Evolutionary conservation across 371 early-diverging fungal species (phyloP).

Genomic region (Saksenaea vasiformis): DNA sequence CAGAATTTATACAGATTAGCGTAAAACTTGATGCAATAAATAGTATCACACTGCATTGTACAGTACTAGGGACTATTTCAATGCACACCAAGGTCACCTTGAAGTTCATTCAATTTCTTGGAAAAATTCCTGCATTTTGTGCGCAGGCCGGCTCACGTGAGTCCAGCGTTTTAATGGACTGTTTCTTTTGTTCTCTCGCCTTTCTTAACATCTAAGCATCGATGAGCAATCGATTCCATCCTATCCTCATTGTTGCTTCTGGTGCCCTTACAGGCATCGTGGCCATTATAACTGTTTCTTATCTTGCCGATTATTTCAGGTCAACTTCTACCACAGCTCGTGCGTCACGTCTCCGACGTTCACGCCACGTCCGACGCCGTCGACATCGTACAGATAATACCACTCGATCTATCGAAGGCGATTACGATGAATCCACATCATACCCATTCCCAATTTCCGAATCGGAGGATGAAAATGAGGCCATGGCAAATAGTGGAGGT

Average conservation of each 20-base stretch:
- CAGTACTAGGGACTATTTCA: too few species aligned
- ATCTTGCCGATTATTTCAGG: neutral
- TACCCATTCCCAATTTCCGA: conserved; percentile 14
- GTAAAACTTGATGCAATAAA: too few species aligned
- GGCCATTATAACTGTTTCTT: conserved; percentile 12
- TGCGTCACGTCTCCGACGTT: conserved; percentile 29
- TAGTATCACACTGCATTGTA: too few species aligned
- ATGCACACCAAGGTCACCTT: too few species aligned
- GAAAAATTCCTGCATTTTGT: too few species aligned
- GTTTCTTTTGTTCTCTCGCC: neutral
- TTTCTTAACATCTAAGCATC: neutral
- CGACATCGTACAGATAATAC: conserved; percentile 18
- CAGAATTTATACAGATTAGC: too few species aligned
- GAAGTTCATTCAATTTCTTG: too few species aligned
- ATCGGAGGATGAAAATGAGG: conserved; percentile 33
- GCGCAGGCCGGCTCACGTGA: too few species aligned
- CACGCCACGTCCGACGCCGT: conserved; percentile 34
- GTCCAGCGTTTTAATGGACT: too few species aligned
- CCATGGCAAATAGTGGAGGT: neutral
- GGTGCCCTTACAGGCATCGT: conserved; percentile 15
- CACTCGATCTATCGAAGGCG: conserved; percentile 10
- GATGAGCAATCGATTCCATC: neutral
- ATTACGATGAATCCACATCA: neutral
- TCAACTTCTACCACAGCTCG: conserved; percentile 1
- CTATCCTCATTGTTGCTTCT: conserved; percentile 6